These are phyloP conservation scores for Thielaviopsis punctulata DNA, from an alignment of 2,329 filamentous ascomycete genomes.

Conservation along the genomic window DNA sequence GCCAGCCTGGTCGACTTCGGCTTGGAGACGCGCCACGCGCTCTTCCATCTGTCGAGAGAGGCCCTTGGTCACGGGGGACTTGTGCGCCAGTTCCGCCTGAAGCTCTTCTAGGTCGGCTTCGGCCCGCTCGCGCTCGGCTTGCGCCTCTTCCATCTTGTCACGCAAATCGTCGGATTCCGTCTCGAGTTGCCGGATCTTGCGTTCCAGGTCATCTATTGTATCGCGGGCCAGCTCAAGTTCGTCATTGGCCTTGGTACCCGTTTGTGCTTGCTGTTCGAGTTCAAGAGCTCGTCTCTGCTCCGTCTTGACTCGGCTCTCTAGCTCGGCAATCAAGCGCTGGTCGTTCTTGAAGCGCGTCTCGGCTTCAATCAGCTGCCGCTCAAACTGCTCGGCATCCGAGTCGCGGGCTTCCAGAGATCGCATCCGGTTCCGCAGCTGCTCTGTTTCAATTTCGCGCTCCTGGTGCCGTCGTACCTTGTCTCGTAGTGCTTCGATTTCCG, in stretches of 20 bases:
- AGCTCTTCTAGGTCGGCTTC: slow-evolving; percentile 46
- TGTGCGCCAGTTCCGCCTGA: slow-evolving; percentile 63
- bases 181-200: slow-evolving; percentile 34
- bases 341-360: slow-evolving; percentile 42
- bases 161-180: slow-evolving; percentile 37
- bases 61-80: slow-evolving; percentile 59
- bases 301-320: slow-evolving; percentile 44
- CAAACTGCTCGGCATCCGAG: slow-evolving; percentile 19
- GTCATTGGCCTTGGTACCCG: slow-evolving; percentile 21
- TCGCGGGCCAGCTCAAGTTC: slow-evolving; percentile 39
- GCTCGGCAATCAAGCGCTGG: slow-evolving; percentile 31
- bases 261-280: slow-evolving; percentile 33
- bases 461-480: slow-evolving; percentile 7
- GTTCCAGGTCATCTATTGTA: slow-evolving; percentile 41
- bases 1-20: slow-evolving; percentile 40
- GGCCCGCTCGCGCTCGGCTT: slow-evolving; percentile 37
- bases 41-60: slow-evolving; percentile 60
- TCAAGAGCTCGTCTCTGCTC: slow-evolving; percentile 33
- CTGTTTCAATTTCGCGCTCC: slow-evolving; percentile 8
- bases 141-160: slow-evolving; percentile 35
- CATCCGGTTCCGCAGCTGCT: slow-evolving; percentile 4
- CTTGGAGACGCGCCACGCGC: slow-evolving; percentile 46
- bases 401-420: slow-evolving; percentile 6
- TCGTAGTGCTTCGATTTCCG: slow-evolving; percentile 4
- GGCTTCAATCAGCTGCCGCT: slow-evolving; percentile 28